Base-by-base conservation (phyloP, 495 filamentous ascomycete species). In the Aspergillus conjunctus region DNA sequence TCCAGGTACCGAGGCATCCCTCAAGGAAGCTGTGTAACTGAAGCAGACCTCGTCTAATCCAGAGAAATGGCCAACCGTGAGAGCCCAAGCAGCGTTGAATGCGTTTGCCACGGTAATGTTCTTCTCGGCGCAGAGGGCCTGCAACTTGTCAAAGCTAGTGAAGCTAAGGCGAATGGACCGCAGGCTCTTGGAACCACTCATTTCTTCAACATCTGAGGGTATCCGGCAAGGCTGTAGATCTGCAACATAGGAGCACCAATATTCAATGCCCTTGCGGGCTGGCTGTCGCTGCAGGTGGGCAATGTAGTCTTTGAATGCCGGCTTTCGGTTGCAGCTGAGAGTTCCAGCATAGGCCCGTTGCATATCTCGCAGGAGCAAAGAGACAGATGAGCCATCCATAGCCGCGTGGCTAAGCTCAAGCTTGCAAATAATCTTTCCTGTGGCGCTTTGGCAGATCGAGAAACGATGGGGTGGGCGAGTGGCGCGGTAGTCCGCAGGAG, bases 371-470 rank as follows among this genome's bases (percentile, higher is more conserved):
- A 81, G 49, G 20, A 85, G 78, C 20, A 78, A 72, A 0, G 77
- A 78, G 51, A 82, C 76, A 0, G 81, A 83, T 33, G 68, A 62
- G 7, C 75, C 82, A 72, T 85, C 78, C 69, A 81, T 77, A 10
- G 79, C 71, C 17, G 80, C 74, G 66, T 86, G 82, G 61, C 78
- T 87, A 21, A 87, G 69, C 50, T 88, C 84, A 20, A 87, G 60
- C 49, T 79, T 77, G 55, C 77, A 81, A 32, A 81, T 77, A 0
- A 87, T 59, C 31, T 68, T 68, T 0, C 72, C 70, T 2, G 60
- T 68, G 0, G 66, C 53, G 7, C 77, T 81, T 59, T 79, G 68
- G 37, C 75, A 81, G 30, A 80, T 76, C 10, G 74, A 79, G 60
- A 83, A 77, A 21, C 79, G 76, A 61, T 86, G 83, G 0, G 81